A percentile compares a stretch with the other conserved stretches of the same genome.
phyloP scores from a whole-genome alignment of 768 basidiomycete species.

The Hortiboletus flavorubellus region DNA sequence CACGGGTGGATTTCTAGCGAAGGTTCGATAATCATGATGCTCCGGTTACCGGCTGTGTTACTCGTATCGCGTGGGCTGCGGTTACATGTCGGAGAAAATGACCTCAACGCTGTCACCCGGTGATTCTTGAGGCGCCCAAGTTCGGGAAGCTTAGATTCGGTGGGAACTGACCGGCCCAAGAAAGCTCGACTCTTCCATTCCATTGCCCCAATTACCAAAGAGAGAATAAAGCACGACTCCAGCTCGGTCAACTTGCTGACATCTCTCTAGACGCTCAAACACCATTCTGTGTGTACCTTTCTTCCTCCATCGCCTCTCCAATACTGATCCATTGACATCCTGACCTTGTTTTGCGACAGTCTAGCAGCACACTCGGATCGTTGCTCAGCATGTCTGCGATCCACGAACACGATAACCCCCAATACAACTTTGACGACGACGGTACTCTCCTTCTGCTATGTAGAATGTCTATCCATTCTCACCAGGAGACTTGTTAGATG shows the following conservation, averaged over 20 bases:
- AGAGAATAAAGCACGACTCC: constrained; percentile 32
- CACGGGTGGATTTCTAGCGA: constrained; percentile 3
- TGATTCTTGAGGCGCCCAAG: constrained; percentile 15
- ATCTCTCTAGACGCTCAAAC: constrained; percentile 26
- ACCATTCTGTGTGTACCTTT: constrained; percentile 20
- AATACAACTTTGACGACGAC: constrained; percentile 35
- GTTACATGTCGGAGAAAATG: constrained; percentile 10
- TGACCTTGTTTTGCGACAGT: constrained; percentile 1
- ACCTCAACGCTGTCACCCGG: constrained; percentile 5
- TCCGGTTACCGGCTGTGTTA: constrained; percentile 7
- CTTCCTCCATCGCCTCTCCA: constrained; percentile 5
- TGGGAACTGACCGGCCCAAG: constrained; percentile 30
- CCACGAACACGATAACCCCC: constrained; percentile 25
- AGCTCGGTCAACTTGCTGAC: constrained; percentile 22
- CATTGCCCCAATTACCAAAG: constrained; percentile 33
- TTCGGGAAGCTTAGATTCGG: constrained; percentile 18
- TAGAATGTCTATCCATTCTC: constrained; percentile 2
- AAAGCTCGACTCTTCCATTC: constrained; percentile 29
- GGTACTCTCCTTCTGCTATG: constrained; percentile 22
- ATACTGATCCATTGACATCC: constrained; percentile 11
- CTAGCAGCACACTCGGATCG: neutral
- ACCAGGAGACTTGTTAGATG: constrained; percentile 32
- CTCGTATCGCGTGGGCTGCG: constrained; percentile 4
- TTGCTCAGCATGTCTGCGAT: constrained; percentile 24
- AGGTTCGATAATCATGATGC: neutral